A percentile compares a stretch with the other conserved stretches of the same genome.
These are phyloP conservation scores for Irpex lacteus DNA, from an alignment of 1,284 basidiomycete genomes.

Conservation along the genomic window DNA sequence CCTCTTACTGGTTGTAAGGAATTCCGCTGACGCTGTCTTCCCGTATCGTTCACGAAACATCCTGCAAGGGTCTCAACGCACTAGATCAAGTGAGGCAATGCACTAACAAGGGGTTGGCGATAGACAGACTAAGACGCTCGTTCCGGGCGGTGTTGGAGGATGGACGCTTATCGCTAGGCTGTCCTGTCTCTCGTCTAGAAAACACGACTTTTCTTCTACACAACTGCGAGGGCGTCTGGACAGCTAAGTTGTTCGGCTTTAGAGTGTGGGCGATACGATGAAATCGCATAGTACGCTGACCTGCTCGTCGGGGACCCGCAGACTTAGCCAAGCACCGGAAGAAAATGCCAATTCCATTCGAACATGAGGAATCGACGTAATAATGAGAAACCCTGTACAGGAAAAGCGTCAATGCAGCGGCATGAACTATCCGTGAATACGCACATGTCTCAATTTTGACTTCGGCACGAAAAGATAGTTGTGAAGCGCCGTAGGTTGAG, in stretches of 20 bases:
- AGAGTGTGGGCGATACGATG: neutral
- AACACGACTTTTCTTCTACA: neutral
- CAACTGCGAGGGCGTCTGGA: too few relatives aligned
- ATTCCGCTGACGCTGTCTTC: neutral
- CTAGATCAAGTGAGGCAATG: neutral
- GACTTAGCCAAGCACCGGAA: neutral
- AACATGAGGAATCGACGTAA: neutral
- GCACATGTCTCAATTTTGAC: neutral
- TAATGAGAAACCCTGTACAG: neutral
- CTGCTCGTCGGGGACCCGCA: neutral
- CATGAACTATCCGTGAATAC: neutral
- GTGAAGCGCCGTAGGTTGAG: neutral
- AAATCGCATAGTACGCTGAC: neutral
- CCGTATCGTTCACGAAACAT: neutral
- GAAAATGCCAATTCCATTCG: neutral
- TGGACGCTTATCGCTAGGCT: too few relatives aligned
- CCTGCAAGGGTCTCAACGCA: neutral
- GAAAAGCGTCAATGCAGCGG: neutral
- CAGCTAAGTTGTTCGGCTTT: neutral
- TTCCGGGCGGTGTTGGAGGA: too few relatives aligned
- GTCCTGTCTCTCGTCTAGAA: neutral
- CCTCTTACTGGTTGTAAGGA: neutral
- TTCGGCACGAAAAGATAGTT: neutral
- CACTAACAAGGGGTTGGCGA: neutral
- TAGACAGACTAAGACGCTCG: too few relatives aligned